phyloP scores from a whole-genome alignment of 345 rosid genomes.

The Psidium friedrichsthalianum region DNA sequence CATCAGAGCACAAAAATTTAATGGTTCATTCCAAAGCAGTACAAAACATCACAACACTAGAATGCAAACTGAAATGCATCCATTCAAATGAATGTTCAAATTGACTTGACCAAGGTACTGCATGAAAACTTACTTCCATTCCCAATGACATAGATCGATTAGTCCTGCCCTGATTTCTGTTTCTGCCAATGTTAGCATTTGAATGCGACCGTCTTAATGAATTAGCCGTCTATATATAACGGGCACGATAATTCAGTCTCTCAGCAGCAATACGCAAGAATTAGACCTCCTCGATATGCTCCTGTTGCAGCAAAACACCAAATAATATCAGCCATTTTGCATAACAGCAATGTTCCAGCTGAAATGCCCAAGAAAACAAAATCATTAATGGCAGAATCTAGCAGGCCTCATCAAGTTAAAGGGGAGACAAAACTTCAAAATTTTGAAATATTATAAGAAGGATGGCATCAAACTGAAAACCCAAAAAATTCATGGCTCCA shows the following conservation, averaged over 20 bases:
- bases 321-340: neutral
- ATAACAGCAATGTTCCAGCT: neutral
- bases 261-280: neutral
- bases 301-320: slow-evolving; percentile 1
- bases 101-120: neutral
- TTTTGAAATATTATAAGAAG: neutral
- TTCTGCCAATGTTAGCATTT: neutral
- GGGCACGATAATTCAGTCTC: neutral
- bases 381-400: neutral
- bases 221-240: neutral
- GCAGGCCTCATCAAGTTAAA: neutral
- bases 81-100: neutral
- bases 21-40: neutral
- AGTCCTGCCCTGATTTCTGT: neutral
- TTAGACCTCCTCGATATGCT: neutral
- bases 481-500: neutral
- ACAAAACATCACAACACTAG: neutral
- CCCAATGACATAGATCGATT: neutral
- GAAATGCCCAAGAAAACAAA: neutral
- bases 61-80: neutral
- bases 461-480: neutral
- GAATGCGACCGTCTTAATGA: neutral
- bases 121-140: neutral
- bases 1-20: neutral
- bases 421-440: neutral